Evolutionary conservation across 2,329 filamentous ascomycete genomes (phyloP), one percentile per base, ranked within the genome.

Genomic region (Penicillium brevicompactum): DNA sequence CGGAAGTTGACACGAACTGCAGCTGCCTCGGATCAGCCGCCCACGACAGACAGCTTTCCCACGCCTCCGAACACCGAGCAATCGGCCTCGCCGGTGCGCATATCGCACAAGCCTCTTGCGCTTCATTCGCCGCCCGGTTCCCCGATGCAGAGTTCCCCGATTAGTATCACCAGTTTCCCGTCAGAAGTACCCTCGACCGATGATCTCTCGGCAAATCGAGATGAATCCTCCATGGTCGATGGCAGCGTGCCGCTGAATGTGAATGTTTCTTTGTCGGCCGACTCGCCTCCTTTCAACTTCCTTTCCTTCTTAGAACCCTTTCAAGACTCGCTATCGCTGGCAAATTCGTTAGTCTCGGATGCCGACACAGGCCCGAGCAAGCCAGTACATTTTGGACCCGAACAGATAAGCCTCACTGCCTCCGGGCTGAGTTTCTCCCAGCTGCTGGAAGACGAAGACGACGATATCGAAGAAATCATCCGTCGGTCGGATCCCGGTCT

Each of bases 401-500:
- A 57, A 3, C 55, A 59, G 22, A 50, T 49, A 6, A 47, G 49
- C 27, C 46, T 49, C 4, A 44, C 51, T 16, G 49, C 49, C 5
- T 62, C 63, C 9, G 60, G 53, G 9, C 61, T 69, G 18, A 72
- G 64, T 31, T 72, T 74, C 52, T 68, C 70, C 30, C 65, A 67
- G 16, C 52, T 73, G 9, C 54, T 73, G n/a, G 69, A 72, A 46
- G 68, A 67, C 8, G 67, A 72, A 7, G 62, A 80, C 14, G 79
- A 83, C 27, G 80, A 81, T 40, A 72, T 85, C 11, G 83, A 86
- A 64, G 82, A 86, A 51, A 78, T 86, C 42, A 72, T 81, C 18
- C 75, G 82, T 37, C 67, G 71, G 41, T 60, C 70, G 10, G 67
- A 74, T 18, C 56, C 64, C 6, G 64, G 67, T 16, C 56, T 64